Conservation (phyloP, 1,139 yeast species). For the Candida gigantensis region DNA sequence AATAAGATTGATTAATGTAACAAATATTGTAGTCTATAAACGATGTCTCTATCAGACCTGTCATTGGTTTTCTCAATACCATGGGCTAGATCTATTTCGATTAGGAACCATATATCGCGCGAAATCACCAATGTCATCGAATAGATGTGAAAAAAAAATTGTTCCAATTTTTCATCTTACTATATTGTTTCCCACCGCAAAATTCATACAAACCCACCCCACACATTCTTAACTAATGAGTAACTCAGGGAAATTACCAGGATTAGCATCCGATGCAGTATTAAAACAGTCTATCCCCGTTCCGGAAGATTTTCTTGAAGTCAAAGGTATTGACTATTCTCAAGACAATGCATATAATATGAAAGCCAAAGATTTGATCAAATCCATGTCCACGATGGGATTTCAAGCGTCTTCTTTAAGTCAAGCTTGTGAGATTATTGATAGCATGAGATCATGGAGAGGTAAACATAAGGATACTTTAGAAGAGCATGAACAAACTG, state of each 20-base stretch:
- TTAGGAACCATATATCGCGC: too few species aligned
- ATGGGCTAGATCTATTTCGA: too few species aligned
- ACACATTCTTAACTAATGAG: constrained; percentile 1
- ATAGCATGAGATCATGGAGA: constrained; percentile 90
- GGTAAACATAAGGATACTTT: constrained; percentile 69
- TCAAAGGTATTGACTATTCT: constrained; percentile 86
- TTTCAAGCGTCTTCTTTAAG: constrained; percentile 91
- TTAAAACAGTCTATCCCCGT: constrained; percentile 84
- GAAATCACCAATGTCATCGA: too few species aligned
- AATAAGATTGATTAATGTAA: too few species aligned
- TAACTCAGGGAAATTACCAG: constrained; percentile 43
- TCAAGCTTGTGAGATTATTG: constrained; percentile 85
- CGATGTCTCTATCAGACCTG: too few species aligned
- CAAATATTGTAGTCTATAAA: too few species aligned
- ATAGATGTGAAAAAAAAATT: too few species aligned
- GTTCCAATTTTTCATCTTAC: too few species aligned
- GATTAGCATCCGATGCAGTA: constrained; percentile 82
- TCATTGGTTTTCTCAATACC: too few species aligned
- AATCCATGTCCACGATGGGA: constrained; percentile 93
- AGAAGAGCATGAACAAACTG: constrained; percentile 69
- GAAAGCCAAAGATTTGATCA: constrained; percentile 74
- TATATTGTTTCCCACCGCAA: too few species aligned
- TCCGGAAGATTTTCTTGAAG: constrained; percentile 74
- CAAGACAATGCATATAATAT: constrained; percentile 67
- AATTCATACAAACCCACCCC: too few species aligned